Evolutionary conservation across 805 yeast species (phyloP), one percentile per base, ranked within the genome.

Genomic region (Saccharomycopsis javanensis): DNA sequence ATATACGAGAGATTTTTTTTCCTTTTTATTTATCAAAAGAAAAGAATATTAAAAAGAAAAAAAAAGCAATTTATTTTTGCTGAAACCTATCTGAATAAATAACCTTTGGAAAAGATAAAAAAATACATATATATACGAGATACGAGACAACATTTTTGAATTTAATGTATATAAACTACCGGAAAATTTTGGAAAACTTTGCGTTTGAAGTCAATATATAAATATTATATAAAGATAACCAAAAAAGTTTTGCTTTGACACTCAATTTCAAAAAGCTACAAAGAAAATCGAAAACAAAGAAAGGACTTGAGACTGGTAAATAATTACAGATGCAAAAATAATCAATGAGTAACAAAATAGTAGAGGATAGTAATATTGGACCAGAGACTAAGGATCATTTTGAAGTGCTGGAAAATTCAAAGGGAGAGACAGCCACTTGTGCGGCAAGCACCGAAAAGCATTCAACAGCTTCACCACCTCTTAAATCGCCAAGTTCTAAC

Each of bases 401-500:
- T 20, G 25, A 18, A 16, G 25, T 10, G 23, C 15, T 28, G 10
- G 48, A 20, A 23, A 20, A 42, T 4, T 42, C 25, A 23, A 42
- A 20, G n/a, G 23, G 23, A 42, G 23, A 10, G 15, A 25, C 23
- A 16, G 15, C 25, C 15, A 5, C 48, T 20, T 8, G 15, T 20
- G 5, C 48, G 2, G 5, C 20, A 4, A 16, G 3, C 23, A 20
- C 48, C 11, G 48, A 23, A 3, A n/a, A 5, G 51, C n/a, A n/a
- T 2, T 5, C 52, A 28, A 18, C 31, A 28, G 15, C 16, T n/a
- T 50, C 48, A 15, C 15, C 48, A 42, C 28, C 7, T 15, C 25
- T 42, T 15, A 42, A 42, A 20, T 34, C 52, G 33, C 51, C 55
- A 3, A 33, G 34, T 30, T 50, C 50, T 16, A 59, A 59, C 42